phyloP scores from a whole-genome alignment of 768 basidiomycete species.

The Termitomyces bulborhizus region DNA sequence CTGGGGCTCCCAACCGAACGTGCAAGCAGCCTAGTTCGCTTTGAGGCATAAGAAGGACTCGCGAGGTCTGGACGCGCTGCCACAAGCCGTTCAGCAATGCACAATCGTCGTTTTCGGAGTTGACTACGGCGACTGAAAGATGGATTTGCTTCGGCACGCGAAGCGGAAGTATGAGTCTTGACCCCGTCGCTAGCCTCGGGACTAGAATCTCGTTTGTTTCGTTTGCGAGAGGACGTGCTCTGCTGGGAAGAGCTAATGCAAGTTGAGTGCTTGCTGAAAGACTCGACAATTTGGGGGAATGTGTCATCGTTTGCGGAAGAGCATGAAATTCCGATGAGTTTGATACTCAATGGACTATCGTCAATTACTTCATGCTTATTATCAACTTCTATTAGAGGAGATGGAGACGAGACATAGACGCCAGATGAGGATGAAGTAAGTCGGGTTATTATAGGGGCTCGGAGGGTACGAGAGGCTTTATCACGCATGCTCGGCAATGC shows the following conservation, averaged over 20 bases:
- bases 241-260: neutral
- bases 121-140: constrained; percentile 8
- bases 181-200: no score
- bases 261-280: neutral
- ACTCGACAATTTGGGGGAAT: neutral
- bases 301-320: neutral
- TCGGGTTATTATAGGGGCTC: constrained; percentile 1
- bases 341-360: neutral
- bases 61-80: constrained; percentile 39
- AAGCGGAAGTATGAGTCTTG: neutral
- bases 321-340: neutral
- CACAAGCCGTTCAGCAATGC: constrained; percentile 34
- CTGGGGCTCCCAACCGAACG: constrained; percentile 2
- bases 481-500: neutral
- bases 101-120: constrained; percentile 17
- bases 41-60: constrained; percentile 21
- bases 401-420: neutral
- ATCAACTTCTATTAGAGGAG: constrained; percentile 9
- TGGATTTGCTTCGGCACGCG: neutral
- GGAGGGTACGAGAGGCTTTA: neutral
- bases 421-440: neutral
- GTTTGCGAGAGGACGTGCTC: neutral
- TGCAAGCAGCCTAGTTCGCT: constrained; percentile 18
- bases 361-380: neutral
- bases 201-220: neutral